Base-by-base conservation (phyloP, 192 early-diverging fungal species). In the Coemansia sp. region DNA sequence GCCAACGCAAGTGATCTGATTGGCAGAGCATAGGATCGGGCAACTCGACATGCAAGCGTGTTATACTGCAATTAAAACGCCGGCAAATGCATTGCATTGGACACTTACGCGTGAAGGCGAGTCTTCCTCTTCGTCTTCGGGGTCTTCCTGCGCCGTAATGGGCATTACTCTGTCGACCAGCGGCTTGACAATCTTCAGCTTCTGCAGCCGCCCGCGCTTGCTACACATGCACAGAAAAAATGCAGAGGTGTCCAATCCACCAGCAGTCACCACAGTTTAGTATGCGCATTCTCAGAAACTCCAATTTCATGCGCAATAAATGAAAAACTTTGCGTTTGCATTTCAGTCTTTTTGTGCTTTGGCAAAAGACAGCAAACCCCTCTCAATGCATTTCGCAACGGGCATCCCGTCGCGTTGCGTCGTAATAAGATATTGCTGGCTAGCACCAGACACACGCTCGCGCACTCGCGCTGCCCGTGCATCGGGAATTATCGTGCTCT, bases 131-230 rank as follows among this genome's bases (percentile, higher is more conserved):
- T 76, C 79, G 72, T 93, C 92, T 19, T 81, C 87, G 35, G 87
- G 74, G 53, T 93, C 92, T 50, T 89, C 87, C 74, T 94, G 90
- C 32, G 89, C 82, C 24, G 86, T 88, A 63, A 95, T 93, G 6
- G 92, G 90, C 85, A 96, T 88, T 53, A 95, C 67, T 54, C 82
- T 76, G 51, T 88, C 84, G 57, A 95, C 87, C 59, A 95, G 89
- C 22, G 86, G 87, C 51, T 84, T 74, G 22, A 95, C 88, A 7
- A 96, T 83, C 71, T 94, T 92, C 54, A 92, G 86, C 61, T 90
- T 91, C 58, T 87, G 86, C 72, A 96, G 83, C 75, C 90, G 92
- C 37, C 86, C 89, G 67, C 91, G 93, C 60, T 94, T 92, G 64
- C 76, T 79, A 79, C 67, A 60, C 19, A 55, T 41, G 35, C 27